Evolutionary conservation across 2,329 filamentous ascomycete genomes (phyloP).

Genomic region (Curvularia hawaiiensis): DNA sequence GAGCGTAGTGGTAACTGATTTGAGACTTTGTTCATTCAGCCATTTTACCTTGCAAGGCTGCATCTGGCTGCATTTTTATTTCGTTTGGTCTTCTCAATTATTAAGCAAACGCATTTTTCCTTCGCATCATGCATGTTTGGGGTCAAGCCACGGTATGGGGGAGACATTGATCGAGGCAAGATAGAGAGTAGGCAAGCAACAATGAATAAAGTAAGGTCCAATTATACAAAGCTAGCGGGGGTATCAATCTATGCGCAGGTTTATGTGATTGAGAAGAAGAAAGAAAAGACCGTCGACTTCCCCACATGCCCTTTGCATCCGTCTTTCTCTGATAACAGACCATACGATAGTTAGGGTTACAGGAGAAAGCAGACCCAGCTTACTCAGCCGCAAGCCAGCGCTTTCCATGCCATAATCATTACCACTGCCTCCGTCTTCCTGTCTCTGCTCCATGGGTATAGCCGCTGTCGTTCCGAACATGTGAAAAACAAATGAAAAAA

Average conservation of each 20-base stretch:
- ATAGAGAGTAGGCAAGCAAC: neutral
- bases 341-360: neutral
- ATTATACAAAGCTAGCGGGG: conserved; percentile 6
- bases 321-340: conserved; percentile 11
- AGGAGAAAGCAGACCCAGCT: neutral
- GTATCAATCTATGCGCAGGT: conserved; percentile 10
- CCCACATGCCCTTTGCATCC: conserved; percentile 16
- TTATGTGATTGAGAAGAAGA: conserved; percentile 15
- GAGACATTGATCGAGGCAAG: neutral
- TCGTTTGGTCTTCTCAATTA: no score
- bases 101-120: neutral
- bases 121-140: neutral
- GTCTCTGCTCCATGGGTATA: conserved; percentile 6
- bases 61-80: neutral
- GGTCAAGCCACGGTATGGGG: neutral
- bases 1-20: neutral
- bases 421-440: neutral
- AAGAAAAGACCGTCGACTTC: conserved; percentile 5
- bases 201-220: neutral
- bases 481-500: neutral
- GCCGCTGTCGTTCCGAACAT: neutral
- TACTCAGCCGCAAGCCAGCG: neutral
- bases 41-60: neutral
- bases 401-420: conserved; percentile 11
- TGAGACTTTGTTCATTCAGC: neutral